phyloP scores from a whole-genome alignment of 768 basidiomycete genomes.

The Pleurotus tuber-regium region DNA sequence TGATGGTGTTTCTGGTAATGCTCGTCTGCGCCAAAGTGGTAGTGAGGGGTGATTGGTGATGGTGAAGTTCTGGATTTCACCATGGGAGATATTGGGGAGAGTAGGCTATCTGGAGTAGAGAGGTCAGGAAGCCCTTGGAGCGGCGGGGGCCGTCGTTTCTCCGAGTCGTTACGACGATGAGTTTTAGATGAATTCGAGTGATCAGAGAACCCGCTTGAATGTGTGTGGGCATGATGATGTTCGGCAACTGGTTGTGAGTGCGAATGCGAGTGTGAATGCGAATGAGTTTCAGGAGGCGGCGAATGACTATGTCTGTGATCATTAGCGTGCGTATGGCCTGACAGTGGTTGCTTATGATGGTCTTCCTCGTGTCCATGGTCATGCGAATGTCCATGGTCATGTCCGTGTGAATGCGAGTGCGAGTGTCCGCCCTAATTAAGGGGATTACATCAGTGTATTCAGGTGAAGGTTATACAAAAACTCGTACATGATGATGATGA shows the following conservation, averaged over 20 bases:
- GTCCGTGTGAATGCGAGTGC: slow-evolving; percentile 21
- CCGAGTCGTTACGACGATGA: slow-evolving; percentile 12
- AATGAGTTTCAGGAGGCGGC: slow-evolving; percentile 12
- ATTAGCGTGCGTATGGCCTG: slow-evolving; percentile 15
- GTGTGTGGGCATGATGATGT: slow-evolving; percentile 20
- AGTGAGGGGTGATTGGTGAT: slow-evolving; percentile 67
- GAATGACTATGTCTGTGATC: slow-evolving; percentile 23
- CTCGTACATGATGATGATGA: slow-evolving; percentile 79
- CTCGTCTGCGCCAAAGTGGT: slow-evolving; percentile 38
- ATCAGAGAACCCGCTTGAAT: slow-evolving; percentile 18
- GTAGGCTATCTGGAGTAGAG: slow-evolving; percentile 6
- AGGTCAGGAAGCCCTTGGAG: slow-evolving; percentile 7
- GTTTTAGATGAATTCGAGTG: slow-evolving; percentile 26
- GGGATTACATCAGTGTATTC: slow-evolving; percentile 10
- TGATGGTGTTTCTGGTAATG: slow-evolving; percentile 40
- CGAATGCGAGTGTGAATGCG: slow-evolving; percentile 24
- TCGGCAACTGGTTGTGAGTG: slow-evolving; percentile 23
- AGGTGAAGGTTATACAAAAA: no score
- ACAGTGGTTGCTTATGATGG: no score
- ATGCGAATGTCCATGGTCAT: slow-evolving; percentile 21
- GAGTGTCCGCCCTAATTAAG: slow-evolving; percentile 47
- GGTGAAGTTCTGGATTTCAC: slow-evolving; percentile 12
- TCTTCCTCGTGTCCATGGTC: slow-evolving; percentile 17
- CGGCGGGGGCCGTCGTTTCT: slow-evolving; percentile 11
- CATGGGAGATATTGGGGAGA: slow-evolving; percentile 10